Evolutionary conservation across 2,329 filamentous ascomycete genomes (phyloP).

Genomic region (Atkinsonella hypoxylon): DNA sequence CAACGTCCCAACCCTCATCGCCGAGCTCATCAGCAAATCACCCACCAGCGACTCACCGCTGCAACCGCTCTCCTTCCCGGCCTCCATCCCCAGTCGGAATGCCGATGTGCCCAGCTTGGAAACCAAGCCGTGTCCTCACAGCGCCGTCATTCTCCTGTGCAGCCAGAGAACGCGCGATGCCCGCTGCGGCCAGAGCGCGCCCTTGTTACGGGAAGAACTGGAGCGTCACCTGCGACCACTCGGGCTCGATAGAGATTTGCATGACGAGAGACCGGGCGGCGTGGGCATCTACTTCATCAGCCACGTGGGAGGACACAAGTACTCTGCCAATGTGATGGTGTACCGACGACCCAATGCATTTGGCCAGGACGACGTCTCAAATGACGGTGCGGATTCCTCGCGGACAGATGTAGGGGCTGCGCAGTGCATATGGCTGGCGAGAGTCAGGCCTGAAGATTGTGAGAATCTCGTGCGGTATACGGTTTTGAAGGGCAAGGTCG

Average conservation of each 20-base stretch:
- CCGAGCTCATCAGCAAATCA: conserved; percentile 53
- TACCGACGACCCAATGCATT: conserved; percentile 58
- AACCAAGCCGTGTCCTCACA: conserved; percentile 57
- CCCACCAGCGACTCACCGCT: conserved; percentile 65
- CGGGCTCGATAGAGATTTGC: conserved; percentile 73
- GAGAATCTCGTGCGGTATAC: conserved; percentile 88
- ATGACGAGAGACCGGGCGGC: conserved; percentile 81
- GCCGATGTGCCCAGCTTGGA: conserved; percentile 20
- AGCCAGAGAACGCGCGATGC: conserved; percentile 91
- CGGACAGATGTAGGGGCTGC: conserved; percentile 46
- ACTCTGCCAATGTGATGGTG: conserved; percentile 85
- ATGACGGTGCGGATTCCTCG: too few species aligned
- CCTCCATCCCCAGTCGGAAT: conserved; percentile 18
- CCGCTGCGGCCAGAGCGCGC: conserved; percentile 87
- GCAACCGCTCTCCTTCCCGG: conserved; percentile 24
- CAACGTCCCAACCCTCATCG: conserved; percentile 60
- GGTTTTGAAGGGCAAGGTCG: conserved; percentile 81
- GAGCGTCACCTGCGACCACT: conserved; percentile 78
- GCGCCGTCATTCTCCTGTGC: conserved; percentile 82
- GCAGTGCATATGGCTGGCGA: conserved; percentile 87
- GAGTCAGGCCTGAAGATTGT: conserved; percentile 77
- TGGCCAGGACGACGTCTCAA: conserved; percentile 37
- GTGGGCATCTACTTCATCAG: conserved; percentile 95
- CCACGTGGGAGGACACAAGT: conserved; percentile 95
- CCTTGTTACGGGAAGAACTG: conserved; percentile 76